Evolutionary conservation across 192 early-diverging fungal species (phyloP).

Genomic region (Entomortierella beljakovae): DNA sequence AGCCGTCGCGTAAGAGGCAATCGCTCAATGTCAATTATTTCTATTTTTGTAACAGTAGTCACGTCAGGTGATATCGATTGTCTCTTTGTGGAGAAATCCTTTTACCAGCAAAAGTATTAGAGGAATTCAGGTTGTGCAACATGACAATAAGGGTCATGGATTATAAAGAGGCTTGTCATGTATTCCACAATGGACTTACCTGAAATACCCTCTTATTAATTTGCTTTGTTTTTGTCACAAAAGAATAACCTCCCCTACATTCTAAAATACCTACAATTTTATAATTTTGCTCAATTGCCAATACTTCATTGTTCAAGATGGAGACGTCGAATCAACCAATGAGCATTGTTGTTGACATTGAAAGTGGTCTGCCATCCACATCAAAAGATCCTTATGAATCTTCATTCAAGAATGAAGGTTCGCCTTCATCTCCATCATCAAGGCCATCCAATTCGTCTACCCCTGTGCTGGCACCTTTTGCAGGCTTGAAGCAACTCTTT

Average conservation of each 20-base stretch:
- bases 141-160: too few species aligned
- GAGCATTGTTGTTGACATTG: conserved; percentile 41
- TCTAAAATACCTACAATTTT: not conserved
- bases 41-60: too few species aligned
- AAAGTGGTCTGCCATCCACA: conserved; percentile 3
- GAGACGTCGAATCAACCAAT: not conserved
- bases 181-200: too few species aligned
- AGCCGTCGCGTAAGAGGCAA: too few species aligned
- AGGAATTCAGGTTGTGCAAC: too few species aligned
- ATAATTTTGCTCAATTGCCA: not conserved
- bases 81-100: too few species aligned
- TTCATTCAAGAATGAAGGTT: not conserved
- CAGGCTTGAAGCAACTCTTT: conserved; percentile 32
- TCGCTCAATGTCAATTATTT: too few species aligned
- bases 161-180: too few species aligned
- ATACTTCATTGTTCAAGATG: conserved; percentile 4
- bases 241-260: not conserved
- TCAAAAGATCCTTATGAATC: not conserved
- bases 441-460: not conserved
- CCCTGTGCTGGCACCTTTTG: conserved; percentile 17
- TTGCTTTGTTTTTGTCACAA: too few species aligned
- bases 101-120: too few species aligned
- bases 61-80: too few species aligned
- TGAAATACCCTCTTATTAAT: too few species aligned
- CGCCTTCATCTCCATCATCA: conserved; percentile 9